Evolutionary conservation across 1,284 basidiomycete species (phyloP), one percentile per base, ranked within the genome.

Genomic region (Coniophora puteana): DNA sequence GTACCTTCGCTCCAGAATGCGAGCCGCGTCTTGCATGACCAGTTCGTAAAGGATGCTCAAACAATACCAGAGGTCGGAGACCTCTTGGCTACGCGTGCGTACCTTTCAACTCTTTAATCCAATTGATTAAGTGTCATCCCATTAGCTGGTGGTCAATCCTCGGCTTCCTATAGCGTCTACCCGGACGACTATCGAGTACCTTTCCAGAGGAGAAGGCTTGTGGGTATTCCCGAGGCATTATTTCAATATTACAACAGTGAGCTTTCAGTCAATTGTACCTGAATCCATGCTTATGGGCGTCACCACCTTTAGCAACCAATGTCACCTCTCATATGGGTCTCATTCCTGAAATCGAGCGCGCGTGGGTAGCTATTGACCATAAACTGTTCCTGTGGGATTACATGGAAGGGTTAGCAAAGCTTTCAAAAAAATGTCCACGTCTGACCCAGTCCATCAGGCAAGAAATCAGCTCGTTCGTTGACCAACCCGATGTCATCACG

Each of bases 301-400:
- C 26, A 38, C 39, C n/a, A n/a, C n/a, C n/a, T 23, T 16, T 51
- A 86, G 81, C 69, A 39, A 71, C 76, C 23, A 77, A 67, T 54
- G 72, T 81, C 40, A 76, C 75, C 11, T 77, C 82, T 16, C 74
- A 77, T 52, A 93, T 96, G 88, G 95, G 95, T 8, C 66, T 99
- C 41, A 82, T 99, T 57, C 85, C 93, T 23, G 90, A 94, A 53
- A 91, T 99, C 49, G 91, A 93, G 52, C 78, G 93, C 37, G 94
- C 91, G 0, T 99, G 94, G 92, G 89, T 98, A 52, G 86, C 91
- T 8, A 87, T 98, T 48, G 93, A 97, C 68, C 86, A 95, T 62
- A 89, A 91, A 54, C 72, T 99, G 29, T 93, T 96, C 57, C 70
- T 99, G 21, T 99, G 96, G 96, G 92, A 98, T 64, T 99, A 98